Evolutionary conservation across 1,284 basidiomycete genomes (phyloP).

Genomic region (Ceraceosorus guamensis): DNA sequence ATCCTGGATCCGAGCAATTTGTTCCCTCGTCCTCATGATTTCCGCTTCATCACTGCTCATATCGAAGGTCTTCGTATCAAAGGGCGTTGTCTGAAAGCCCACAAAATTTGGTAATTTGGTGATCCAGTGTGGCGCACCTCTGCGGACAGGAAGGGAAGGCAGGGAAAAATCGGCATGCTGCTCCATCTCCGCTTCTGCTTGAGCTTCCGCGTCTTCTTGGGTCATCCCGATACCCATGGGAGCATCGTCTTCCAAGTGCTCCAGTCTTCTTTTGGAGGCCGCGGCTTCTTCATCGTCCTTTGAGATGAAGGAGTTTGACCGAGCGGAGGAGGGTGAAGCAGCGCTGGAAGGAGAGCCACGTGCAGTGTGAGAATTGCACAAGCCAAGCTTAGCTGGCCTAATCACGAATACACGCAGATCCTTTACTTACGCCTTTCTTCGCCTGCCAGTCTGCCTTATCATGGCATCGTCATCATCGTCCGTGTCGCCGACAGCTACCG

Average conservation of each 20-base stretch:
- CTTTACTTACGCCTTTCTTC: background rate
- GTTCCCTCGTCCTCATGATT: slow-evolving; percentile 39
- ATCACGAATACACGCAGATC: background rate
- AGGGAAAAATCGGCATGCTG: slow-evolving; percentile 3
- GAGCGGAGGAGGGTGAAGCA: background rate
- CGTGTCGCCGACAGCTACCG: background rate
- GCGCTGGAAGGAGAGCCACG: background rate
- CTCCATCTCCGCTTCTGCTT: slow-evolving; percentile 1
- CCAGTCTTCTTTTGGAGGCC: background rate
- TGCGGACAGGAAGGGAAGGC: slow-evolving; percentile 4
- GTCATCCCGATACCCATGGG: slow-evolving; percentile 3
- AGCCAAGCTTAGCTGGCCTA: background rate
- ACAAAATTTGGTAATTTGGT: slow-evolving; percentile 45
- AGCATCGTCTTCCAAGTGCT: slow-evolving; percentile 2
- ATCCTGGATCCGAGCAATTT: slow-evolving; percentile 53
- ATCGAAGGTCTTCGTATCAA: slow-evolving; percentile 32
- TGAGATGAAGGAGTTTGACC: background rate
- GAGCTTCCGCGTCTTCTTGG: background rate
- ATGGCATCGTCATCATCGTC: background rate
- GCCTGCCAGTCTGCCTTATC: background rate
- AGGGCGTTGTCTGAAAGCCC: slow-evolving; percentile 30
- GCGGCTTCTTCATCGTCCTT: background rate
- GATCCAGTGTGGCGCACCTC: slow-evolving; percentile 22
- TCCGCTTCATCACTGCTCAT: slow-evolving; percentile 12
- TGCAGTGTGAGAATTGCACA: background rate